Evolutionary conservation across 139 green algal genomes (phyloP).

Genomic region (Marvania coccoides): DNA sequence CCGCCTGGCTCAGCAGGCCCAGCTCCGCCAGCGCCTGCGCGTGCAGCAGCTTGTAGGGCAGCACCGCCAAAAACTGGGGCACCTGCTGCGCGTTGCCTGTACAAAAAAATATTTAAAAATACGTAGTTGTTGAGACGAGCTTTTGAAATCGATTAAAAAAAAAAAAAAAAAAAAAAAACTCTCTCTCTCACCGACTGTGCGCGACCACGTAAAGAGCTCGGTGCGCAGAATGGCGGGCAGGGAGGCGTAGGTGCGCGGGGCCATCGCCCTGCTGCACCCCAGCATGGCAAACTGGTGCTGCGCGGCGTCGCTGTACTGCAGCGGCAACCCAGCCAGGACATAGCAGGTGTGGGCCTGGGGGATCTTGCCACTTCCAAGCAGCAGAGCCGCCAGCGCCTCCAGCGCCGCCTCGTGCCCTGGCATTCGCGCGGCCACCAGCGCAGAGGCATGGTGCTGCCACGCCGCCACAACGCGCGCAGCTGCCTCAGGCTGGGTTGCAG

Average conservation of each 20-base stretch:
- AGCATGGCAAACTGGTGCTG: conserved; percentile 40
- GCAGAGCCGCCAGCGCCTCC: conserved; percentile 49
- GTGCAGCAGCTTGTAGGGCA: conserved; percentile 65
- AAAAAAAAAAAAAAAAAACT: neutral
- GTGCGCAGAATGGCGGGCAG: conserved; percentile 48
- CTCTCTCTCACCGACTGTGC: conserved; percentile 18
- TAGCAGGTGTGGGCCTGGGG: conserved; percentile 68
- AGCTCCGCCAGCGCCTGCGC: conserved; percentile 31
- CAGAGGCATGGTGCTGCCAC: conserved; percentile 69
- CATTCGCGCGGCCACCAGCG: conserved; percentile 50
- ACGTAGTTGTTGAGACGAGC: neutral
- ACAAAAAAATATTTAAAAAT: neutral
- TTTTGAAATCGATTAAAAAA: neutral
- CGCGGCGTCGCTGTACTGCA: conserved; percentile 17
- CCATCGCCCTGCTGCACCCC: conserved; percentile 34
- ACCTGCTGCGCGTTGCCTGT: conserved; percentile 11
- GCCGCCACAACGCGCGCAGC: conserved; percentile 24
- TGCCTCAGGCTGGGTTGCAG: neutral
- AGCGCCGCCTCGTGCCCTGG: conserved; percentile 47
- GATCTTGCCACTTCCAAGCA: conserved; percentile 24
- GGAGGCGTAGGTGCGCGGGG: conserved; percentile 30
- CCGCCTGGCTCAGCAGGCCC: conserved; percentile 30
- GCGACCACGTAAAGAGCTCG: conserved; percentile 68
- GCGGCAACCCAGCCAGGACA: conserved; percentile 41
- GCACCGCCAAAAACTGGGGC: conserved; percentile 24